Evolutionary conservation across 2,329 filamentous ascomycete genomes (phyloP).

Genomic region (Ascocoryne sarcoides): DNA sequence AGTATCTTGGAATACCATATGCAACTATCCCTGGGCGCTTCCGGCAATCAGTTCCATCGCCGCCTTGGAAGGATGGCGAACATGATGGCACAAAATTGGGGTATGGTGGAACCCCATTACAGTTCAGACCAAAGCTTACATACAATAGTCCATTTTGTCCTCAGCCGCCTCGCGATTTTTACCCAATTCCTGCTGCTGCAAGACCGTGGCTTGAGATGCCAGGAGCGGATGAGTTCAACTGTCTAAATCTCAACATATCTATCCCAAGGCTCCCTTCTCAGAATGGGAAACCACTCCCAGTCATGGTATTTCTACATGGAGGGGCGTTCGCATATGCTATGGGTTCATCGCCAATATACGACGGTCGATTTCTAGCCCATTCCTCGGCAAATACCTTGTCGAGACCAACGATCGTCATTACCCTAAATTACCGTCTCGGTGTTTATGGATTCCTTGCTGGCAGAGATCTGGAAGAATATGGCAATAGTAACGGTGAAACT

Average conservation of each 20-base stretch:
- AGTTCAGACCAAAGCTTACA: no score
- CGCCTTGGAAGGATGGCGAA: no score
- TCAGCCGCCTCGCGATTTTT: no score
- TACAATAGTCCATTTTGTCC: no score
- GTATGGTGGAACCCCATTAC: no score
- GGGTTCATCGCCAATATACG: constrained; percentile 40
- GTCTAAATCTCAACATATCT: constrained; percentile 27
- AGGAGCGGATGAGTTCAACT: constrained; percentile 26
- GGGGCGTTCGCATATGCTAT: not conserved
- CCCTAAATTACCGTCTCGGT: constrained; percentile 53
- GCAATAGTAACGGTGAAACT: not conserved
- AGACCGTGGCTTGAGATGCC: no score
- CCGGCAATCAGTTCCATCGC: constrained; percentile 2
- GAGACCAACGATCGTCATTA: constrained; percentile 47
- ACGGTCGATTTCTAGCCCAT: constrained; percentile 41
- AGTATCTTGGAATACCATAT: no score
- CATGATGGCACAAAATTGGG: no score
- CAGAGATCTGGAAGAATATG: constrained; percentile 9
- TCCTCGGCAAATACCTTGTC: constrained; percentile 25
- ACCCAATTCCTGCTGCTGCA: no score
- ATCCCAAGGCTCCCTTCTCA: constrained; percentile 20
- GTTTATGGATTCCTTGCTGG: constrained; percentile 60
- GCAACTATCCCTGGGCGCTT: constrained; percentile 4
- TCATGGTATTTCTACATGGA: constrained; percentile 8
- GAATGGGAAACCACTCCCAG: constrained; percentile 1